Base-by-base conservation (phyloP, 2,329 filamentous ascomycete genomes). In the Botryotinia convoluta region DNA sequence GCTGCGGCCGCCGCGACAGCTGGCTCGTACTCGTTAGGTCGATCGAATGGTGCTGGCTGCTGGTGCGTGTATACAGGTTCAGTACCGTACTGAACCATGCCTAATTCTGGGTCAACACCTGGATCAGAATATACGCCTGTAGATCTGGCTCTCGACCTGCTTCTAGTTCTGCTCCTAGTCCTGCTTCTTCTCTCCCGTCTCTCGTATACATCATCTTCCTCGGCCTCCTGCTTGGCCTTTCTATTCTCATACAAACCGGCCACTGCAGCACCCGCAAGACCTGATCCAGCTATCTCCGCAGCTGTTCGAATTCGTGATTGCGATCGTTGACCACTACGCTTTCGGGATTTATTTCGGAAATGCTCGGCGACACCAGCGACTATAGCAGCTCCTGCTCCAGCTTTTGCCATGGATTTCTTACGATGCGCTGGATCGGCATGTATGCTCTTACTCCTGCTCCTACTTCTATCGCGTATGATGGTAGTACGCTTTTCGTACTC, bases 1-100 rank as follows among this genome's bases (percentile, higher is more conserved):
- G 76, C 74, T 39, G 73, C 72, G 39, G 74, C 76, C 60, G 74
- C 76, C 61, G 75, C 76, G 35, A 77, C 60, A 63, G 76, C 77
- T 62, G 77, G 77, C 76, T 79, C 77, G 69, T 67, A 44, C 48
- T 65, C 60, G 65, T 22, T 57, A 29, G 65, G 10, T 67, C 60
- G 69, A 70, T 73, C 75, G 72, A 80, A 79, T 61, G 76, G 81
- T 77, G 77, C 78, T 76, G 76, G 77, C 69, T 76, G 72, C 67
- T 77, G 74, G 69, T 78, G 81, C 76, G 84, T 84, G 77, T 83
- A 82, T 76, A 91, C 84, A 78, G 89, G 88, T 77, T 86, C 85
- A 80, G 84, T 85, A 77, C 89, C 89, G 84, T 91, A 91, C 82
- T 91, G 87, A 86, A 91, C 88, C 85, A 90, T 85, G 84, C 88